phyloP scores from a whole-genome alignment of 1,139 yeast genomes.

The Debaryomyces fabryi region DNA sequence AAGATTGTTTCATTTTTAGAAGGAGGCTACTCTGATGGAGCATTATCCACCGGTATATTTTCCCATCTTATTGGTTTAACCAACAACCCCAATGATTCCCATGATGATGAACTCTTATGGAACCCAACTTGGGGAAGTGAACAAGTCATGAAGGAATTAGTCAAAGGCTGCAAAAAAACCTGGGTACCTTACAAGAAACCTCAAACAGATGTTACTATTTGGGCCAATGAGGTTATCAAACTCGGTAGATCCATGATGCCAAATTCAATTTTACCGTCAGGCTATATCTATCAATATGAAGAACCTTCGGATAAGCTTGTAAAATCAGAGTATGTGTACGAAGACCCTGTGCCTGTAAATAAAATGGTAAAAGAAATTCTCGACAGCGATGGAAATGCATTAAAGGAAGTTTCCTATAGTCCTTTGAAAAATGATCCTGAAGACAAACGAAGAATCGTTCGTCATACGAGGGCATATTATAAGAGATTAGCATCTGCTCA shows the following conservation, averaged over 20 bases:
- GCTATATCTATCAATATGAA: constrained; percentile 38
- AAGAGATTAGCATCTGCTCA: constrained; percentile 25
- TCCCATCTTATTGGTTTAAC: constrained; percentile 72
- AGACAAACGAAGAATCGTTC: constrained; percentile 31
- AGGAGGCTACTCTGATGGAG: constrained; percentile 89
- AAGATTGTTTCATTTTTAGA: constrained; percentile 72
- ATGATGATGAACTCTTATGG: constrained; percentile 55
- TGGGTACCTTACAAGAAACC: constrained; percentile 64
- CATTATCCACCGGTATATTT: constrained; percentile 77
- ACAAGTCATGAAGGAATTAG: constrained; percentile 65
- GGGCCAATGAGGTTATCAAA: constrained; percentile 72
- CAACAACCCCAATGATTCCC: constrained; percentile 17
- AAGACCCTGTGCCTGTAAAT: constrained; percentile 18
- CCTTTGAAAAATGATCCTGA: constrained; percentile 31
- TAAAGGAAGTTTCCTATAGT: constrained; percentile 18
- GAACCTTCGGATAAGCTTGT: constrained; percentile 12
- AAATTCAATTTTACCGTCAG: constrained; percentile 46
- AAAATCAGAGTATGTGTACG: neutral
- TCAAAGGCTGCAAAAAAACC: constrained; percentile 67
- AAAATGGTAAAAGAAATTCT: constrained; percentile 39
- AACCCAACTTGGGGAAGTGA: constrained; percentile 63
- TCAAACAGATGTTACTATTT: constrained; percentile 48
- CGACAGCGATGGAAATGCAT: constrained; percentile 16
- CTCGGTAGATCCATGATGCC: constrained; percentile 75
- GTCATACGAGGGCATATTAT: constrained; percentile 47